Evolutionary conservation across 305 asterid species (phyloP), one percentile per base, ranked within the genome.

Genomic region (Solanum aculeatissimum): DNA sequence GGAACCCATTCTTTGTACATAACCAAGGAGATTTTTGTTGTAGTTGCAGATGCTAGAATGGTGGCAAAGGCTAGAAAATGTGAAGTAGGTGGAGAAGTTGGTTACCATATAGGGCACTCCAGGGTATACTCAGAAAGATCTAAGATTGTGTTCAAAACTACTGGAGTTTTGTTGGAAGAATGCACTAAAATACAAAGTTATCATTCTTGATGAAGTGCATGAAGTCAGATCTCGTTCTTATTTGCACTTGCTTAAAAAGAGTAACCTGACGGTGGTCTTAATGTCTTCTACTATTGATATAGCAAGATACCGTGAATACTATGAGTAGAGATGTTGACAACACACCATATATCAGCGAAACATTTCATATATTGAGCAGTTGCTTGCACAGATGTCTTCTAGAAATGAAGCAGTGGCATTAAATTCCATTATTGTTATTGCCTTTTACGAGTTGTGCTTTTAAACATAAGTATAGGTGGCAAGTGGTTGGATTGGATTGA

Each of bases 211-310:
- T n/a, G n/a, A 96, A 92, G 98, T 96, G 82, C 99, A 96, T 86
- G 99, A 96, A 96, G 91, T 96, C 98, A 7, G 99, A 96, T 89
- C 97, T 96, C 83, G 96, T 94, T 87, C 99, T 96, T 91, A 96
- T 94, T 83, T 95, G 99, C 88, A 92, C 88, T 90, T 96, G 93
- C 93, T 91, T 47, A 92, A 90, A 87, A 93, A 88, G 63, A 88
- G 87, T 55, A 92, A 92, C 88, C 83, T 96, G 80, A 95, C 98
- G 97, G 91, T 96, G 87, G 99, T 96, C 71, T 92, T 96, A 95
- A 95, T 95, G 99, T 96, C 99, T 86, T 98, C 98, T 47, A 96
- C 99, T 85, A 97, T 97, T n/a, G 95, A 96, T 89, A 92, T 92
- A 81, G 86, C 91, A 86, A 93, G 94, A 92, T 96, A n/a, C n/a